Evolutionary conservation across 169 alveolate species (phyloP), one percentile per base, ranked within the genome.

Genomic region (Sarcocystis neurona): DNA sequence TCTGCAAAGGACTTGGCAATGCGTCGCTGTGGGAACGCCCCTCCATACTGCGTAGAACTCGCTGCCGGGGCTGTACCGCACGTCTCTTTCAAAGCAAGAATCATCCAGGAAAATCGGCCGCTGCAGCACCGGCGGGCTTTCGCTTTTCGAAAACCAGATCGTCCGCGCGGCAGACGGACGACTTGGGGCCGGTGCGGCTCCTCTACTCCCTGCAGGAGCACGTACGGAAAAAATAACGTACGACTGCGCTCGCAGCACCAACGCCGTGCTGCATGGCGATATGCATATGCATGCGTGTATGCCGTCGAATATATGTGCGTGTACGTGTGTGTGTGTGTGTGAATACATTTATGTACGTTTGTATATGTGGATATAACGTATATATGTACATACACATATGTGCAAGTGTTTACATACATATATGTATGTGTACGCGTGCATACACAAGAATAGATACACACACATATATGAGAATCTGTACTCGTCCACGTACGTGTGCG

Each of bases 1-100:
- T 37, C 27, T 72, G 56, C 82, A 72, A 20, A 72, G 82, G 41
- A 53, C 82, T 72, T 72, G 82, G 56, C 82, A 72, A 32, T 72
- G 82, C 50, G 82, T 39, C 46, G 82, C 82, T 72, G 82, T 72
- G 10, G 82, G 82, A 10, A 72, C 82, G 56, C 82, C 82, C 5
- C 82, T 15, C 82, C 82, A 72, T 39, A 72, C 82, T 0, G 41
- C 53, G 27, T 39, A 18, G 56, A 72, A 72, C 82, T 72, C 82
- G 82, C 53, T 72, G 34, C 82, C 82, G 5, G 82, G 82, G 27
- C 82, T 72, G 34, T 72, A 72, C 0, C 82, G 82, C 30, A 72
- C 82, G 27, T 72, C 41, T 30, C 82, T 6, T 56, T 72, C 82
- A 39, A 72, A 72, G 82, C 82, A 72, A 48, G 82, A 72, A 30